phyloP scores from a whole-genome alignment of 208 protist genomes.

The Crithidia mellificae region DNA sequence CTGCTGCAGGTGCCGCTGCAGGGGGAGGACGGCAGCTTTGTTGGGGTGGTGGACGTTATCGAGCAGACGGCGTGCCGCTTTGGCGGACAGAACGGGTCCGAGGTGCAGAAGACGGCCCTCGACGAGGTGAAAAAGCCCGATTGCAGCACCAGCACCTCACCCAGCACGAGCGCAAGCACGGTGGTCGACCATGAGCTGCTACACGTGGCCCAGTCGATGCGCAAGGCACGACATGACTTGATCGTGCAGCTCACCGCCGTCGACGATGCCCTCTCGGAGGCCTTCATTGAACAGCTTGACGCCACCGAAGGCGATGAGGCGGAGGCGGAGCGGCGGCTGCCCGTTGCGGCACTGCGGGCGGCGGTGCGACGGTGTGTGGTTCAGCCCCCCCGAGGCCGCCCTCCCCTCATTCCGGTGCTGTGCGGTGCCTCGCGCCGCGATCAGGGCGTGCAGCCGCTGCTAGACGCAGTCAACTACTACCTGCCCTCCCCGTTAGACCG shows the following conservation, averaged over 20 bases:
- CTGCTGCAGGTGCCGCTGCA: constrained; percentile 90
- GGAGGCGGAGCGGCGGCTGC: constrained; percentile 59
- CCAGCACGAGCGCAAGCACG: neutral
- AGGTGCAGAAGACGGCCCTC: constrained; percentile 31
- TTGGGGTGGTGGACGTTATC: constrained; percentile 89
- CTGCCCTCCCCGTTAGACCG: constrained; percentile 93
- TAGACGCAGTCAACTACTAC: constrained; percentile 90
- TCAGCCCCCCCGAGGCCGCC: constrained; percentile 21
- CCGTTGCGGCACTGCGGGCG: constrained; percentile 45
- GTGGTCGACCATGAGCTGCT: constrained; percentile 34
- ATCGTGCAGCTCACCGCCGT: constrained; percentile 63
- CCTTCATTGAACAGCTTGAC: constrained; percentile 66
- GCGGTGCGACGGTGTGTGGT: constrained; percentile 72
- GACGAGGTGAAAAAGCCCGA: neutral
- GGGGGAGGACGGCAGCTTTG: constrained; percentile 72
- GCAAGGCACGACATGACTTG: constrained; percentile 49
- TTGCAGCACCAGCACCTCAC: neutral
- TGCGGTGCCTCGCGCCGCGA: constrained; percentile 92
- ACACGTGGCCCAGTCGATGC: constrained; percentile 46
- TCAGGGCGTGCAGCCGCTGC: constrained; percentile 90
- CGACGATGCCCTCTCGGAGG: constrained; percentile 73
- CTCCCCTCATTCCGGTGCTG: constrained; percentile 78
- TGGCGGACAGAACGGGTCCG: constrained; percentile 54
- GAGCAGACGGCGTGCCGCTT: constrained; percentile 69
- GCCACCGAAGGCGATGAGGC: constrained; percentile 74